Conservation (phyloP, 345 rosid genomes). For the Psidium guajava region DNA sequence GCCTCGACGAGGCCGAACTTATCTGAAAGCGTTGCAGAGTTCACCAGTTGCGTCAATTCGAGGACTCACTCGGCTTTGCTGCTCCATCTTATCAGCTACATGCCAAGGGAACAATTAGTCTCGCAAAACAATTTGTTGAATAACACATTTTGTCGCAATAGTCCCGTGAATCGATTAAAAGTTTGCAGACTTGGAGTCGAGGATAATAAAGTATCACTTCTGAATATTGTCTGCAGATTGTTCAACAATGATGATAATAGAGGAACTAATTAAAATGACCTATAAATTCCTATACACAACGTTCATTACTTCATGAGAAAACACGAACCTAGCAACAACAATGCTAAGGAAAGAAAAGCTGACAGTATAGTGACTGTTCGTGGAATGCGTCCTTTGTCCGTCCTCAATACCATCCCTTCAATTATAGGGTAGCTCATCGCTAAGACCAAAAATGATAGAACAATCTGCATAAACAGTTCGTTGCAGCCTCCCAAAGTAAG, state of each 20-base stretch:
- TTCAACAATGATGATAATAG: background rate
- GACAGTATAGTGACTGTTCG: too few species aligned
- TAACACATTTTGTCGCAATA: background rate
- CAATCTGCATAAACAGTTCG: too few species aligned
- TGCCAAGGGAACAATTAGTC: background rate
- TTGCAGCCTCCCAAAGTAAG: too few species aligned
- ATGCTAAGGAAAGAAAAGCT: too few species aligned
- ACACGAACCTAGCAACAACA: too few species aligned
- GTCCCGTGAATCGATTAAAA: background rate
- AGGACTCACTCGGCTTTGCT: background rate
- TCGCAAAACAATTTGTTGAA: background rate
- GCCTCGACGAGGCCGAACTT: background rate
- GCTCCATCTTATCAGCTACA: background rate
- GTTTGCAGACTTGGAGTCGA: background rate
- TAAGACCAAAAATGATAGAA: too few species aligned
- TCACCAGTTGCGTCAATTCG: background rate
- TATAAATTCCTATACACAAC: too few species aligned
- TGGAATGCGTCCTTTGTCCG: too few species aligned
- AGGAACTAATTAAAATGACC: background rate
- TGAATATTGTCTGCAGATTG: background rate
- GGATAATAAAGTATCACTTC: background rate
- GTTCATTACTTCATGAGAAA: too few species aligned
- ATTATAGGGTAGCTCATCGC: too few species aligned
- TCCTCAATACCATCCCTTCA: too few species aligned
- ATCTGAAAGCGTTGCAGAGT: background rate